Conservation (phyloP, 495 filamentous ascomycete species). For the Tuber melanosporum region DNA sequence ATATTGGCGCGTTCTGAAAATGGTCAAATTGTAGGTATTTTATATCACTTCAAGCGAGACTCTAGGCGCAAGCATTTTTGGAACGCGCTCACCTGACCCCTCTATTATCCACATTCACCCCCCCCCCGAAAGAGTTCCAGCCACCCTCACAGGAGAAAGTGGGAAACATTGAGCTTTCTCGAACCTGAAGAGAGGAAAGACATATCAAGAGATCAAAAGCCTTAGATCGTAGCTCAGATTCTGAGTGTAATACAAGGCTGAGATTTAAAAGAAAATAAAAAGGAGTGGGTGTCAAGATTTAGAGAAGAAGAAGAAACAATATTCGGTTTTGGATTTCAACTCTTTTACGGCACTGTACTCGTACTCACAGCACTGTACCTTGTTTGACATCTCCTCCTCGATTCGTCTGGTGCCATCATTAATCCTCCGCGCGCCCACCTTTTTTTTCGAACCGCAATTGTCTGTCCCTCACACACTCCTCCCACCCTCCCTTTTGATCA, state of each 20-base stretch:
- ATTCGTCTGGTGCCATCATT: slow-evolving; percentile 4
- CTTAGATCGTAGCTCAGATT: slow-evolving; percentile 2
- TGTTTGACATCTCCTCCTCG: slow-evolving; percentile 5
- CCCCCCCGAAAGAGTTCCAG: slow-evolving; percentile 21
- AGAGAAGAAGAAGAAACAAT: neutral
- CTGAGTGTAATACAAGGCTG: neutral
- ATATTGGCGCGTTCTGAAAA: slow-evolving; percentile 5
- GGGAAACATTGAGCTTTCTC: neutral
- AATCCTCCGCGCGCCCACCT: slow-evolving; percentile 6
- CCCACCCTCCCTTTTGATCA: neutral
- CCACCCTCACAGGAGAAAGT: slow-evolving; percentile 18
- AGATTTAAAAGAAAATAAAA: neutral
- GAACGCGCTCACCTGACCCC: slow-evolving; percentile 33
- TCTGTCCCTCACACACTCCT: neutral
- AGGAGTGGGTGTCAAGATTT: slow-evolving; percentile 1
- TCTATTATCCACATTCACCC: slow-evolving; percentile 2
- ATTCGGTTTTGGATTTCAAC: neutral
- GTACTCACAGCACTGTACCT: neutral
- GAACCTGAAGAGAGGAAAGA: neutral
- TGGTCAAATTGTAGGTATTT: slow-evolving; percentile 4
- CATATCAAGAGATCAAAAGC: neutral
- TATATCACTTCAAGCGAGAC: neutral
- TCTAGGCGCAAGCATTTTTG: neutral
- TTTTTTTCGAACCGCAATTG: slow-evolving; percentile 4
- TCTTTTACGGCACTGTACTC: neutral